Evolutionary conservation across 768 basidiomycete genomes (phyloP), one percentile per base, ranked within the genome.

Genomic region (Dioszegia crocea): DNA sequence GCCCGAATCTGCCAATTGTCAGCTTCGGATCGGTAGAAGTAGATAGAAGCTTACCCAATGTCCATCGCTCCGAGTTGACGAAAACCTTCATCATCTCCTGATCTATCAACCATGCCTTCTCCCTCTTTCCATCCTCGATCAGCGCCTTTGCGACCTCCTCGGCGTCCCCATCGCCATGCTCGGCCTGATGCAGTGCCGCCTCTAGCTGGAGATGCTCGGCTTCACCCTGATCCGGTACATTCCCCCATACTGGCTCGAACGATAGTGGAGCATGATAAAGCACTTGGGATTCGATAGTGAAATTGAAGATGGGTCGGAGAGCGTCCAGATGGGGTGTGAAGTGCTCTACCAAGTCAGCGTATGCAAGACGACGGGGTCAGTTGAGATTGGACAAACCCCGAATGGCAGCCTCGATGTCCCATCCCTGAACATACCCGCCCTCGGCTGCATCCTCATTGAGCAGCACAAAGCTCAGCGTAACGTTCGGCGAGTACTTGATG

Each of bases 31-130:
- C n/a, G n/a, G n/a, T n/a, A n/a, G 30, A 8, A 4, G 40, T 12
- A 47, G 14, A 26, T 4, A 33, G 45, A 24, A 29, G 50, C 81
- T 67, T 67, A 92, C 93, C 91, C 48, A 99, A 72, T 12, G 87
- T 88, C 96, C 96, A 99, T 71, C 92, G 87, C 3, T 92, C 96
- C 5, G 91, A 91, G 70, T 99, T 99, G 40, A 99, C 82, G 70
- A 99, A 99, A 0, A 93, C 86, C 14, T 88, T 91, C 59, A 96
- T 81, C 68, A 94, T 86, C 64, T 92, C 91, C 50, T 84, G 84
- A 1, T 83, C 84, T 38, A 98, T 76, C 0, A 84, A 83, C 74
- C 84, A 85, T 0, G 61, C 65, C 9, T 75, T 69, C 4, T 59
- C 65, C 6, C 74, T 67, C 10, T 59, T 30, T 6, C 72, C 77